A percentile compares a stretch with the other conserved stretches of the same genome.
Evolutionary conservation across 1,139 yeast species (phyloP).

Genomic region (Suhomyces maxii): DNA sequence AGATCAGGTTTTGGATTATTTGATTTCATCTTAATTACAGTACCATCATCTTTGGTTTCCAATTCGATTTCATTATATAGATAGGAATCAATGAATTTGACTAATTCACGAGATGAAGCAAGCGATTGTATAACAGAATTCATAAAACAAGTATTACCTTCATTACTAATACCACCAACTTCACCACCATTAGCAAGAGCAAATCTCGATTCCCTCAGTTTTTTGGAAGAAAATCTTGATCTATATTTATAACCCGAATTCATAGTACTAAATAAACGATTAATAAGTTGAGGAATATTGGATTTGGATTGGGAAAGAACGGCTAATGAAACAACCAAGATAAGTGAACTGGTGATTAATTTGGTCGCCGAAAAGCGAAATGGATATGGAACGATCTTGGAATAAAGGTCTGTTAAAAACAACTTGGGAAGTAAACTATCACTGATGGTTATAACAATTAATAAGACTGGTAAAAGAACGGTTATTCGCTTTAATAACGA

Average conservation of each 20-base stretch:
- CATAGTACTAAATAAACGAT: constrained; percentile 11
- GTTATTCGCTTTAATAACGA: constrained; percentile 3
- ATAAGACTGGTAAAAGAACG: background rate
- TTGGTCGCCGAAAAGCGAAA: background rate
- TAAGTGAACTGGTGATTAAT: constrained; percentile 9
- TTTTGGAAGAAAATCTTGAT: constrained; percentile 12
- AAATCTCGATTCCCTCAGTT: constrained; percentile 31
- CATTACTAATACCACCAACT: constrained; percentile 83
- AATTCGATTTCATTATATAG: constrained; percentile 29
- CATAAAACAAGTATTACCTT: constrained; percentile 94
- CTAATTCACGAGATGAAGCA: constrained; percentile 69
- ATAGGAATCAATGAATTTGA: constrained; percentile 54
- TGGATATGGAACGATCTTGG: constrained; percentile 1
- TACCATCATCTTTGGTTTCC: constrained; percentile 17
- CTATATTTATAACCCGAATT: constrained; percentile 13
- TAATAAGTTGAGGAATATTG: constrained; percentile 6
- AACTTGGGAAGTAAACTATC: constrained; percentile 1
- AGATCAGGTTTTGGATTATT: constrained; percentile 35
- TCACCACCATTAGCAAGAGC: constrained; percentile 63
- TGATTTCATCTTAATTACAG: constrained; percentile 26
- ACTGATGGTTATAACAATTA: background rate
- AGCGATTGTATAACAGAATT: constrained; percentile 83
- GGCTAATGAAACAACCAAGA: constrained; percentile 8
- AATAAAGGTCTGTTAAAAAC: constrained; percentile 1
- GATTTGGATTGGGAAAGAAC: constrained; percentile 5